Conservation (phyloP, 306 rosid genomes). For the Quercus gilva region DNA sequence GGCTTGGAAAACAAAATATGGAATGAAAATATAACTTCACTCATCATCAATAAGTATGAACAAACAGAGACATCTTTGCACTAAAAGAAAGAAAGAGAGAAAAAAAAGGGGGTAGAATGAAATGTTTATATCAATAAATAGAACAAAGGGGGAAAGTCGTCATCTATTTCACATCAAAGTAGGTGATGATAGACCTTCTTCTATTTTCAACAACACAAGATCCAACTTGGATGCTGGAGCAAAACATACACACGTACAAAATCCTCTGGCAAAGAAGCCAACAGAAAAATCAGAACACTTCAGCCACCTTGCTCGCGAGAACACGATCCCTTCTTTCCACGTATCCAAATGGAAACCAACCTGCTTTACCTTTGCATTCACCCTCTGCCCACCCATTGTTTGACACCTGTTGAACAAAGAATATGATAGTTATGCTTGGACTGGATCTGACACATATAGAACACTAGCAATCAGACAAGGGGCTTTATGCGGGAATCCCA, state of each 20-base stretch:
- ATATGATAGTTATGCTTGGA: constrained; percentile 6
- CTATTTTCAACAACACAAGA: constrained; percentile 25
- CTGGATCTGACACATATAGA: constrained; percentile 1
- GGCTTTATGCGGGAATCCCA: neutral
- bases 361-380: constrained; percentile 94
- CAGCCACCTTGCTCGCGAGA: constrained; percentile 94
- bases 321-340: constrained; percentile 88
- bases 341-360: constrained; percentile 95
- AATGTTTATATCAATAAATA: constrained; percentile 21
- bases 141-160: constrained; percentile 10
- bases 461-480: neutral
- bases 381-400: constrained; percentile 99
- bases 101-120: neutral
- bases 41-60: neutral
- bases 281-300: constrained; percentile 63
- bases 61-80: neutral
- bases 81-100: neutral
- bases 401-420: constrained; percentile 50
- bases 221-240: constrained; percentile 30
- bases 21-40: neutral
- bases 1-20: neutral
- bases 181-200: neutral
- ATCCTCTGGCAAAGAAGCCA: constrained; percentile 35
- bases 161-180: constrained; percentile 36
- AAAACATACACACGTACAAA: constrained; percentile 36